phyloP scores from a whole-genome alignment of 108 stramenopile genomes.

The Discostella pseudostelligera region DNA sequence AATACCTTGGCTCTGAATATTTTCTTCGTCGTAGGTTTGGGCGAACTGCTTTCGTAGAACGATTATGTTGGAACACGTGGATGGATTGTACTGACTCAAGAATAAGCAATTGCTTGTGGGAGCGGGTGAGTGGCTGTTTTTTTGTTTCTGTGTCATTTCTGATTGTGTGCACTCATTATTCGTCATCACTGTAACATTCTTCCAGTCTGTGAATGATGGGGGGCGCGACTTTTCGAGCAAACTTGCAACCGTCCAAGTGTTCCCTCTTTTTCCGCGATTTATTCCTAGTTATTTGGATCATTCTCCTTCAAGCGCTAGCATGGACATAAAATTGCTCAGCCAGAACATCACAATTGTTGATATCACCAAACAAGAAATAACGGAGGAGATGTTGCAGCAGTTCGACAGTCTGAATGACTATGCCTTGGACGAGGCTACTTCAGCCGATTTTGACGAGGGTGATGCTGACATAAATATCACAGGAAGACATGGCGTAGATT shows the following conservation, averaged over 20 bases:
- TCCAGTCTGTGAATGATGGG: constrained; percentile 53
- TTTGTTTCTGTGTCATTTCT: background rate
- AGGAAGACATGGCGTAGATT: background rate
- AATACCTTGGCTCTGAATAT: constrained; percentile 57
- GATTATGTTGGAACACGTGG: constrained; percentile 76
- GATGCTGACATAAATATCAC: constrained; percentile 35
- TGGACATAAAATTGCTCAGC: constrained; percentile 52
- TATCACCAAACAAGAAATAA: constrained; percentile 80
- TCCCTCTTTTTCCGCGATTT: constrained; percentile 77
- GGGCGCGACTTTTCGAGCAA: constrained; percentile 78
- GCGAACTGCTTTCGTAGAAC: constrained; percentile 56
- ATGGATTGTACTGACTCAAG: constrained; percentile 51
- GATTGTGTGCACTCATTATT: constrained; percentile 3
- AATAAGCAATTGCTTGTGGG: constrained; percentile 61
- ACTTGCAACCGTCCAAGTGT: constrained; percentile 67
- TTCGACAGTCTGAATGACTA: constrained; percentile 24
- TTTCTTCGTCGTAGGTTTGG: constrained; percentile 65
- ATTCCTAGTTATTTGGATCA: constrained; percentile 88
- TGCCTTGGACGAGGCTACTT: constrained; percentile 7
- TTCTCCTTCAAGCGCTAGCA: constrained; percentile 37
- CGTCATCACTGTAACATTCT: background rate
- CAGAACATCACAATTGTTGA: constrained; percentile 79
- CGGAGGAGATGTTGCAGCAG: constrained; percentile 52
- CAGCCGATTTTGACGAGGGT: constrained; percentile 26
- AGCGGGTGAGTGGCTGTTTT: constrained; percentile 52